Evolutionary conservation across 805 yeast species (phyloP), one percentile per base, ranked within the genome.

Genomic region (Komagataella pastoris): DNA sequence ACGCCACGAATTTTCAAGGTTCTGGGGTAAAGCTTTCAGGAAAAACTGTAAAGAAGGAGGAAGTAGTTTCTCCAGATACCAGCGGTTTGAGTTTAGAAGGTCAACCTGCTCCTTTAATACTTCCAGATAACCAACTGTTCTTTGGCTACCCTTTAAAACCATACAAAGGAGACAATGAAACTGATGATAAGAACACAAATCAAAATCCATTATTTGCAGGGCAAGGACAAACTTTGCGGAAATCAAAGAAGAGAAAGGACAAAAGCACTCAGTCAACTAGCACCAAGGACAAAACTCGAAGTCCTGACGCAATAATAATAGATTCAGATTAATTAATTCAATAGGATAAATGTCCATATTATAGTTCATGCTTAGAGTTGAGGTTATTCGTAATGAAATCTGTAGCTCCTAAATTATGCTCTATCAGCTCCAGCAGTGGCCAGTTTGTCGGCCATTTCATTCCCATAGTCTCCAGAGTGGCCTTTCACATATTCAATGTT

Each of bases 81-180:
- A 73, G 71, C 21, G 70, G 71, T 51, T 60, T 80, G 46, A 77
- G 76, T 52, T 69, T 80, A 6, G 68, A 75, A 50, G 86, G 84
- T 0, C 77, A 80, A 4, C 86, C 96, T 0, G 85, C 80, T 1
- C 85, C 89, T 7, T 69, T 93, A 52, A 66, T 72, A 5, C 69
- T 93, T 46, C 95, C 96, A 0, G 84, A 77, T 45, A 96, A 95
- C 21, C 91, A 88, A 65, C 71, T 93, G 12, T 93, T 93, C 62
- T 90, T 93, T 64, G 99, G 99, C 0, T 93, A 83, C 63, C 97
- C 98, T 0, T 77, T 85, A 4, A 71, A 73, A 17, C 76, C 77
- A 3, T 75, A 74, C 23, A 69, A 65, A 23, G 69, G 60, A 6
- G 76, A 67, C 19, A 67, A 65, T 4, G 69, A 61, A 1, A 70